Evolutionary conservation across 2,329 filamentous ascomycete genomes (phyloP), one percentile per base, ranked within the genome.

Genomic region (Macrophomina pseudophaseolina): DNA sequence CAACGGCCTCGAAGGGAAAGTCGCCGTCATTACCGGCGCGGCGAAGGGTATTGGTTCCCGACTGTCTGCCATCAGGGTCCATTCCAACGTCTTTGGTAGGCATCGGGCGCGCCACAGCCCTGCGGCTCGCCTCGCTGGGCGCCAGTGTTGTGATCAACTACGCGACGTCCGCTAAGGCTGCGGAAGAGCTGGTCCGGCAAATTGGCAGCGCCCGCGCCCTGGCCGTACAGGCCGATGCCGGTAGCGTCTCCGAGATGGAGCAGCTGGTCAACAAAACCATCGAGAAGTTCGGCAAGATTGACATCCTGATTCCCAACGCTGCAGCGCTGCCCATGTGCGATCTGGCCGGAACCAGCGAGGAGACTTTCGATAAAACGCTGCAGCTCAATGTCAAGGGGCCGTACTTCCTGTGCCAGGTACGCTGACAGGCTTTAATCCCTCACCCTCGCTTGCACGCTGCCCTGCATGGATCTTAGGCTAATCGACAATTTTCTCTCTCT

Each of bases 11-110:
- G 88, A 92, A 75, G 91, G 91, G 71, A 93, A 93, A 77, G 83
- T 94, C 60, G 92, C 87, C 64, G 89, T 96, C 71, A 84, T 95
- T 54, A 95, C 92, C 1, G 92, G 92, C 66, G 90, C 88, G 67
- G 93, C 91, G 67, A 83, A 92, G 82, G 91, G 91, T 92, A 83
- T 69, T 72, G 65, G 33, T 8, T 1, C n/a, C 8, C n/a, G 23
- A 7, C 14, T 16, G 16, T 40, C 28, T 32, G 14, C 5, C 11
- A 46, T 18, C 56, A 60, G 28, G 28, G 23, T 18, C 28, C 28
- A 32, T 46, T 46, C 56, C 48, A 23, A 60, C 56, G 40, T 18
- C 9, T 48, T 32, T 42, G 32, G n/a, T 69, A 93, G 92, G 91
- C 70, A 94, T 95, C 72, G 92, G 92, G 51, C 86, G 85, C 23